Evolutionary conservation across 208 protist species (phyloP).

Genomic region (Acanthamoeba healyi): DNA sequence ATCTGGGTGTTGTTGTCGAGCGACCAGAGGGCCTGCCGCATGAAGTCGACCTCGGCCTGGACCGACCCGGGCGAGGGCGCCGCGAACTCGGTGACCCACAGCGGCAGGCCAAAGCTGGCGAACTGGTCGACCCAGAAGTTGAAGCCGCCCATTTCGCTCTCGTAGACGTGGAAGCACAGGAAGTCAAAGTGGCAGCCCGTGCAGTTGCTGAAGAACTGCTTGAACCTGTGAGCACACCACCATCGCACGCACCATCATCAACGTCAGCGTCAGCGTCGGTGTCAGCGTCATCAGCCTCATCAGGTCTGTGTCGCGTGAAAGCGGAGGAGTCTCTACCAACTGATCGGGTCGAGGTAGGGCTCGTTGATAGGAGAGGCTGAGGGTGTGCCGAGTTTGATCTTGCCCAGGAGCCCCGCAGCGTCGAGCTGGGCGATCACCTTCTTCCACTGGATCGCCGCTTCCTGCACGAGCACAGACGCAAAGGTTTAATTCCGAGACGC

Average conservation of each 20-base stretch:
- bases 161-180: conserved; percentile 1
- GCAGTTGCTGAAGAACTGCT: conserved; percentile 33
- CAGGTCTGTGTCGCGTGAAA: too few species aligned
- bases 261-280: too few species aligned
- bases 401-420: not conserved
- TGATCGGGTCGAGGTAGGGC: not conserved
- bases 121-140: conserved; percentile 8
- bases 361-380: not conserved
- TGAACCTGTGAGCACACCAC: not conserved
- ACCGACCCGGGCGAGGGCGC: not conserved
- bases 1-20: conserved; percentile 35
- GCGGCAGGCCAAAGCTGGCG: not conserved
- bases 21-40: not conserved
- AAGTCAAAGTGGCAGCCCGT: conserved; percentile 16
- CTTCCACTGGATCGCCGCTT: not conserved
- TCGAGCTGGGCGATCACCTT: not conserved
- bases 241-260: too few species aligned
- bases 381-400: conserved; percentile 18
- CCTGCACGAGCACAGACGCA: too few species aligned
- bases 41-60: not conserved
- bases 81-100: conserved; percentile 13
- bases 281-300: too few species aligned
- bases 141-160: not conserved
- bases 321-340: not conserved
- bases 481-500: not conserved